These are phyloP conservation scores for Nakaseomyces kungkrabaensis DNA, from an alignment of 1,139 yeast genomes.

Conservation along the genomic window DNA sequence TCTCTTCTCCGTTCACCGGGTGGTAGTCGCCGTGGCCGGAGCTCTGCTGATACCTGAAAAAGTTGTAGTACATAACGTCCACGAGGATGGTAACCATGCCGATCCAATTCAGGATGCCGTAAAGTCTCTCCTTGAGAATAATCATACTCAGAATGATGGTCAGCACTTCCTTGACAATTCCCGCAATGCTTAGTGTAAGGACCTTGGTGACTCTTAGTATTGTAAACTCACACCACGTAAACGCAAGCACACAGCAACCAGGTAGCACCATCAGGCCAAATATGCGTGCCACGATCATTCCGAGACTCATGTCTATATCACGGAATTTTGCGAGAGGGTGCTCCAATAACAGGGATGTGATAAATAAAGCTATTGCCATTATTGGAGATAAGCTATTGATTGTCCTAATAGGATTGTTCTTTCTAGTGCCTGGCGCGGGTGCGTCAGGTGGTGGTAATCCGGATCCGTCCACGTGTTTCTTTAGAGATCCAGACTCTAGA, in stretches of 20 bases:
- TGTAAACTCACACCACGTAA: constrained; percentile 85
- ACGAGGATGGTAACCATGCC: constrained; percentile 69
- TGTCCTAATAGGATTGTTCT: constrained; percentile 58
- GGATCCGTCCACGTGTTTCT: background rate
- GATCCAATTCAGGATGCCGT: constrained; percentile 50
- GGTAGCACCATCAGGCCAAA: constrained; percentile 59
- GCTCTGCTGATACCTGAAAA: constrained; percentile 36
- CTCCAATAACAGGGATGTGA: constrained; percentile 32
- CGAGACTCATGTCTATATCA: background rate
- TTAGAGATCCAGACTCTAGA: background rate
- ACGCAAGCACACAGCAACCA: constrained; percentile 76
- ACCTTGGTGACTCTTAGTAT: constrained; percentile 76
- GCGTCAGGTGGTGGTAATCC: background rate
- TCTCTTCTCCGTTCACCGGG: background rate
- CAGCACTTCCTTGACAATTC: constrained; percentile 81
- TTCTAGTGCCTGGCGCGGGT: background rate
- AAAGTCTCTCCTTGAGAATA: constrained; percentile 65
- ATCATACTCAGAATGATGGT: constrained; percentile 66
- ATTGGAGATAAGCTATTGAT: constrained; percentile 78
- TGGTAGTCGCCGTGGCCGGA: too few species aligned
- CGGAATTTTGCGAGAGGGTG: constrained; percentile 19
- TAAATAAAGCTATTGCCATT: constrained; percentile 55
- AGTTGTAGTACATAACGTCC: constrained; percentile 77
- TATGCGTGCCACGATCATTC: background rate
- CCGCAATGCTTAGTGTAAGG: constrained; percentile 79